These are phyloP conservation scores for Eucalyptus camaldulensis DNA, from an alignment of 345 rosid species.

Conservation along the genomic window DNA sequence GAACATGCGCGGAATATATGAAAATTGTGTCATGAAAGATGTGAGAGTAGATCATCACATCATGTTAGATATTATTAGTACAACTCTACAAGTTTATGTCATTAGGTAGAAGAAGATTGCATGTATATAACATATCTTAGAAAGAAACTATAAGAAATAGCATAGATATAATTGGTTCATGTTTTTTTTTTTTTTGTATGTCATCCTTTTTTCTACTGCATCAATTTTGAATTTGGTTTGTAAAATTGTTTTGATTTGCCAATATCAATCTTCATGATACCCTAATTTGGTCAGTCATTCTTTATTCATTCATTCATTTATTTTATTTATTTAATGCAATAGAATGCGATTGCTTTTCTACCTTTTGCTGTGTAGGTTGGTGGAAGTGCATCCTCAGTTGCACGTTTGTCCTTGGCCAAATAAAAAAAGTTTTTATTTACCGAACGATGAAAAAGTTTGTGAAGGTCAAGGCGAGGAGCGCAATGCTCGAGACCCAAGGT, in stretches of 20 bases:
- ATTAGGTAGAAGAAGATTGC: background rate
- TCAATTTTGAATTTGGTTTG: background rate
- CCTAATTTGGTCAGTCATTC: background rate
- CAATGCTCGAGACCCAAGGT: background rate
- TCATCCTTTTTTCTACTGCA: background rate
- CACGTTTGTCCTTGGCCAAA: background rate
- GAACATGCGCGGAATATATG: too few species aligned
- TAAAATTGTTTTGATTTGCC: background rate
- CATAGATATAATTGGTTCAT: background rate
- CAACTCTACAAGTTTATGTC: background rate
- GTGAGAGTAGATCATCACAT: background rate
- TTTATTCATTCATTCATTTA: background rate
- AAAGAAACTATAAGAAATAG: background rate
- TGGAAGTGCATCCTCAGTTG: background rate
- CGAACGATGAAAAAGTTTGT: background rate
- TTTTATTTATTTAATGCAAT: background rate
- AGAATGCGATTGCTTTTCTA: background rate
- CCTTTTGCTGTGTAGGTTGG: background rate
- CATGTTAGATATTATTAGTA: background rate
- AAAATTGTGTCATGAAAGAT: background rate
- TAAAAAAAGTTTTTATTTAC: background rate
- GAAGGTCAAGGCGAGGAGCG: background rate
- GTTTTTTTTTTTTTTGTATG: background rate
- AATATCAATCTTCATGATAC: background rate
- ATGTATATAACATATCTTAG: background rate